phyloP scores from a whole-genome alignment of 2,329 filamentous ascomycete species.

The Diplodia scrobiculata region DNA sequence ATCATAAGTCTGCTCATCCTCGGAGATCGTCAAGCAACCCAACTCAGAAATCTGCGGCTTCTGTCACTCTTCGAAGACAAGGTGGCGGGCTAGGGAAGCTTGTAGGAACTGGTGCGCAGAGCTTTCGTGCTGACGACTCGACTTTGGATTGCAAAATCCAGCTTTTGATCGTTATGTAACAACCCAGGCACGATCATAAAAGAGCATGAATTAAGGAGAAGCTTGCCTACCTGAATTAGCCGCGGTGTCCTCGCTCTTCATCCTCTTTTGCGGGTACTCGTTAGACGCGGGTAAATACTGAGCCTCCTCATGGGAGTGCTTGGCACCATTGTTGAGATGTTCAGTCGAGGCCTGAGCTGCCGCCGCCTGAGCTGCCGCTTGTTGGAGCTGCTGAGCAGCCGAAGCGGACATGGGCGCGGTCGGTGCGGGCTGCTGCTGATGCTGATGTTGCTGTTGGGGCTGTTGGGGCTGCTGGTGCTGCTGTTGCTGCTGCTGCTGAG shows the following conservation, averaged over 20 bases:
- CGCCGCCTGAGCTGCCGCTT: conserved; percentile 35
- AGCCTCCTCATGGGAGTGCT: conserved; percentile 29
- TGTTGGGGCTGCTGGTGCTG: neutral
- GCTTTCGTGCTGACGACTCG: neutral
- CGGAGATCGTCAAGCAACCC: neutral
- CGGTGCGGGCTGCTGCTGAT: conserved; percentile 27
- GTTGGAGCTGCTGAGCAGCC: conserved; percentile 24
- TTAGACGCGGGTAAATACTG: conserved; percentile 27
- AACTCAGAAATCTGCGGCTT: neutral
- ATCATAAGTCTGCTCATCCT: neutral
- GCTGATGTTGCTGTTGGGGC: neutral
- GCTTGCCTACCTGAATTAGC: conserved; percentile 15
- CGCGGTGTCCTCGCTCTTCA: conserved; percentile 27
- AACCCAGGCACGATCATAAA: neutral
- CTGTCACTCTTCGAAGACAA: neutral
- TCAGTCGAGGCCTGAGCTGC: conserved; percentile 36
- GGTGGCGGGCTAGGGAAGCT: neutral
- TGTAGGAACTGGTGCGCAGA: neutral
- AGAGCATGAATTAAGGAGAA: neutral
- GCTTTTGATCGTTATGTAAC: neutral
- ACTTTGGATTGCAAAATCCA: neutral
- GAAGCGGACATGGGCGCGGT: conserved; percentile 42
- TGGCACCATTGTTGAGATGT: conserved; percentile 28
- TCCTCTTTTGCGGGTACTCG: conserved; percentile 27
- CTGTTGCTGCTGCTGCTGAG: neutral